Conservation (phyloP, 345 rosid species). For the Carallia pectinifolia region DNA sequence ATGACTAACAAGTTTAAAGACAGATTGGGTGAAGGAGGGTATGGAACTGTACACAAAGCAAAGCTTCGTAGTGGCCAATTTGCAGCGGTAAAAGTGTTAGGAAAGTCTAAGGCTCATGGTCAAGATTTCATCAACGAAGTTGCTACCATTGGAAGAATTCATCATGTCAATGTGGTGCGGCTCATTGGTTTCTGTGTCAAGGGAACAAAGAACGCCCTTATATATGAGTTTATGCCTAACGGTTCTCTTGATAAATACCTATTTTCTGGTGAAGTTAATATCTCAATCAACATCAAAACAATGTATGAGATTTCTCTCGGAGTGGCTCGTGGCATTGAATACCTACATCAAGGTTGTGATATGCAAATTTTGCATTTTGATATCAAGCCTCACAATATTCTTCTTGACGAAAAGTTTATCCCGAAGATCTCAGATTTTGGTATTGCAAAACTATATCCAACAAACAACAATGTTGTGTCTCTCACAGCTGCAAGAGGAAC, state of each 20-base stretch:
- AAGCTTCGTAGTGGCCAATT: background rate
- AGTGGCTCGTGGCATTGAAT: background rate
- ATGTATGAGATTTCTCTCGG: background rate
- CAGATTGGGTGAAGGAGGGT: background rate
- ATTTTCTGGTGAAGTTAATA: background rate
- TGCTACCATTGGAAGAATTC: background rate
- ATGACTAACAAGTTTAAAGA: background rate
- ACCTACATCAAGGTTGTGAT: background rate
- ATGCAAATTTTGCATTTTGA: conserved; percentile 9
- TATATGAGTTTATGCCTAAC: background rate
- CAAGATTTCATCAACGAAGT: background rate
- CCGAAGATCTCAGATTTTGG: conserved; percentile 5
- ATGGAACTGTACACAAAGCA: background rate
- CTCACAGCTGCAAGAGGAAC: conserved; percentile 3
- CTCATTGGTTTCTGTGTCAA: background rate
- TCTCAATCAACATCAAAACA: background rate
- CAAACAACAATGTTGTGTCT: background rate
- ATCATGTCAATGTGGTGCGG: background rate
- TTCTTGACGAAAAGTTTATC: background rate
- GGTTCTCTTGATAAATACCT: background rate
- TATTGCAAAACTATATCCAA: background rate
- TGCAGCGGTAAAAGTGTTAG: background rate
- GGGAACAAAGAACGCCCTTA: background rate
- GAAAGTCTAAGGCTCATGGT: background rate
- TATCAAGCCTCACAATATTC: conserved; percentile 1